Base-by-base conservation (phyloP, 202 grass and related monocot genomes). In the Elaeis oleifera region DNA sequence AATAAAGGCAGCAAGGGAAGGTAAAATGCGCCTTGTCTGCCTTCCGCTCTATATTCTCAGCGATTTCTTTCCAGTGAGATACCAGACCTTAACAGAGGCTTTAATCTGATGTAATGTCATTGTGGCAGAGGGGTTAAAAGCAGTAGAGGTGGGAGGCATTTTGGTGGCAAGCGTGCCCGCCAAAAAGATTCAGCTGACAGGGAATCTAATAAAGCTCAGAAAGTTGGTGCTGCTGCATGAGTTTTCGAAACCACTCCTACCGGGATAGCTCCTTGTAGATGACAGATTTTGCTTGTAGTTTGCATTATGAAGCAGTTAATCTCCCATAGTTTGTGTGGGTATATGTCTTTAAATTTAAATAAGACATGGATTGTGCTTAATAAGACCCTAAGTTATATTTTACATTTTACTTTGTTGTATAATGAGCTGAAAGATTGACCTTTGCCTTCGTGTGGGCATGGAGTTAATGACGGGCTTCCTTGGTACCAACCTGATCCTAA, bases 141-240 rank as follows among this genome's bases (percentile, higher is more conserved):
- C 20, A 71, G 72, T 49, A 71, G 79, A 64, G 79, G 77, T 3
- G 83, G 87, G 61, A 86, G 63, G 68, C 73, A 71, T 57, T 77
- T 72, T 11, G 72, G 71, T 50, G 78, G 73, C 58, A 90, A 83
- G 79, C 79, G 76, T 5, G 59, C 75, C 16, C 76, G 76, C 28
- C 52, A 76, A 49, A 77, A 67, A 0, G 76, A 86, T 61, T 72
- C 74, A 20, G 18, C 64, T 15, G 79, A 80, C 14, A 75, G 67
- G 39, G n/a, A 53, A 16, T 51, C 76, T n/a, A 78, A 69, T 17
- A 89, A 89, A 80, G 65, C 58, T 69, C 66, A 61, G 24, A 90
- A 86, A 50, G 31, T 80, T 6, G 72, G 76, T 60, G 76, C 72
- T 23, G 69, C 56, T 1, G 25, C 54, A 29, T 18, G 6, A 69